Evolutionary conservation across 1,284 basidiomycete species (phyloP).

Genomic region (Ustilago trichophora): DNA sequence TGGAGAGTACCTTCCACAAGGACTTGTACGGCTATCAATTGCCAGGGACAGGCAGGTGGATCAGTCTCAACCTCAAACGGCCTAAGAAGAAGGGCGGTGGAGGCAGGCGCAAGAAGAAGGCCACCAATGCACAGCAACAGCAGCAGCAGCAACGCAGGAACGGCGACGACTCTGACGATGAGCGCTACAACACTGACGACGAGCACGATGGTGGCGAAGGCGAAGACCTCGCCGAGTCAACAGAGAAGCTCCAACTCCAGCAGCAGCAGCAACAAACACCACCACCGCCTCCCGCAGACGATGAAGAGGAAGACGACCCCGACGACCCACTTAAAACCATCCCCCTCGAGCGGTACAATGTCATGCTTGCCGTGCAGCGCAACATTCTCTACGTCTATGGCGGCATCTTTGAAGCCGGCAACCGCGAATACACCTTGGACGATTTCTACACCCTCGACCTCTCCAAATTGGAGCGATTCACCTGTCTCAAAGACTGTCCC

Average conservation of each 20-base stretch:
- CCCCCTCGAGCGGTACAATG: constrained; percentile 85
- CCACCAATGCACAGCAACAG: constrained; percentile 51
- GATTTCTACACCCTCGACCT: constrained; percentile 66
- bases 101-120: constrained; percentile 70
- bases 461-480: constrained; percentile 61
- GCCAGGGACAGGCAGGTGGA: constrained; percentile 80
- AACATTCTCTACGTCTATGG: constrained; percentile 72
- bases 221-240: constrained; percentile 28
- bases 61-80: constrained; percentile 75
- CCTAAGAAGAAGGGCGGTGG: constrained; percentile 71
- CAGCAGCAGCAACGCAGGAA: constrained; percentile 26
- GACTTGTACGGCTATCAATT: constrained; percentile 76
- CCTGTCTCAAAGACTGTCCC: constrained; percentile 62
- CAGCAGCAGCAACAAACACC: no score
- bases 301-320: constrained; percentile 69
- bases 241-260: constrained; percentile 23
- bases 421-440: constrained; percentile 65
- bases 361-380: constrained; percentile 85
- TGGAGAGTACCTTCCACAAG: constrained; percentile 71
- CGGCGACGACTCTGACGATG: constrained; percentile 36
- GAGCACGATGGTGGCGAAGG: constrained; percentile 40
- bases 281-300: constrained; percentile 50
- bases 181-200: constrained; percentile 31
- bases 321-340: constrained; percentile 78
- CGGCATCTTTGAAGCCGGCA: constrained; percentile 62